phyloP scores from a whole-genome alignment of 495 filamentous ascomycete genomes.

The Talaromyces thailandensis region DNA sequence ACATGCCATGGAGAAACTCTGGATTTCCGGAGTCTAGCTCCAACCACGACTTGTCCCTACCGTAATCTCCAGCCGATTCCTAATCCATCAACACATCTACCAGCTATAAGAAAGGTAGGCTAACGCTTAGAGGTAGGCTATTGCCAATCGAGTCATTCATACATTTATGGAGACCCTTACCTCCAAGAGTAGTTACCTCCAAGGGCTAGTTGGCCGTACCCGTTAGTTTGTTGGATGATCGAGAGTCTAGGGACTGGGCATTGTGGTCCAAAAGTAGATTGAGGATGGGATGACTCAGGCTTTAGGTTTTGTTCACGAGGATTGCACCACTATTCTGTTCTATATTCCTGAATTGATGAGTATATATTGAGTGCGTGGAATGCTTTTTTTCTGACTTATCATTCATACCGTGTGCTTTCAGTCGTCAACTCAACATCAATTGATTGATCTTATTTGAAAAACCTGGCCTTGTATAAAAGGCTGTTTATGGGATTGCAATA shows the following conservation, averaged over 20 bases:
- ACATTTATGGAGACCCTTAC: not conserved
- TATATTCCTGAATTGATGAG: not conserved
- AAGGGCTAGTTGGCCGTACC: not conserved
- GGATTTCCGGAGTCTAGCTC: not conserved
- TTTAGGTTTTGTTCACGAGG: not conserved
- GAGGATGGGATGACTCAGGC: slow-evolving; percentile 3
- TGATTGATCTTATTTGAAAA: not conserved
- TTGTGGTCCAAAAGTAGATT: not conserved
- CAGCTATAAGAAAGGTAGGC: not conserved
- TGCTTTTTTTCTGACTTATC: not conserved
- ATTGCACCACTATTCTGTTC: not conserved
- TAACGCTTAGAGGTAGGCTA: not conserved
- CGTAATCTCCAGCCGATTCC: not conserved
- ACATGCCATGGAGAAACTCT: not conserved
- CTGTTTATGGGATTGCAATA: not conserved
- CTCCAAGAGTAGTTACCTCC: too few relatives aligned
- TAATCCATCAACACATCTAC: not conserved
- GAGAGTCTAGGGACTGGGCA: not conserved
- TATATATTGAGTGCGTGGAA: not conserved
- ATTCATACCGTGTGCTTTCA: not conserved
- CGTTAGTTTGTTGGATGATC: not conserved
- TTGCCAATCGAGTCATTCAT: not conserved
- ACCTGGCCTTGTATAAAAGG: not conserved
- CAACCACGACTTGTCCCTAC: not conserved
- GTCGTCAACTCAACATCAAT: not conserved